Conservation (phyloP, 1,284 basidiomycete species). For the Pseudozyma tsukubaensis region DNA sequence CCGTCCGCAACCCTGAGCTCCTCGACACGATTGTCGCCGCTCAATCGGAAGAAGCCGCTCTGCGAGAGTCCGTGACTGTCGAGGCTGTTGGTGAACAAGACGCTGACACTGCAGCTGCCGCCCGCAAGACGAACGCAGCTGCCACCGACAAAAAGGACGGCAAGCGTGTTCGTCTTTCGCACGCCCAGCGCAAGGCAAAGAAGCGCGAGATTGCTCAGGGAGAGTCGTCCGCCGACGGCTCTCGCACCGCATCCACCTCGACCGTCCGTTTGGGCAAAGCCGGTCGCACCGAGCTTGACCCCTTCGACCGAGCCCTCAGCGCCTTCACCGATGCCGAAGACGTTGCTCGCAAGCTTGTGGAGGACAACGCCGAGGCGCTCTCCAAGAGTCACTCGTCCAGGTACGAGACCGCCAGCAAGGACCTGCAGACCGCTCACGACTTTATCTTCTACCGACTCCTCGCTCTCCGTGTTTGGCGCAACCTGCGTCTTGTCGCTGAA, state of each 20-base stretch:
- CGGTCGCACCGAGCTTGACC: slow-evolving; percentile 59
- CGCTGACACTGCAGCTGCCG: slow-evolving; percentile 7
- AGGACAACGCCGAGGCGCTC: slow-evolving; percentile 65
- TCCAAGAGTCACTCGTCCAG: slow-evolving; percentile 63
- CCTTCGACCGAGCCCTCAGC: slow-evolving; percentile 64
- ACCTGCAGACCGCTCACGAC: slow-evolving; percentile 65
- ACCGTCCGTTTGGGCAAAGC: slow-evolving; percentile 31
- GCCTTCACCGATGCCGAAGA: slow-evolving; percentile 65
- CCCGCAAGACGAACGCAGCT: slow-evolving; percentile 20
- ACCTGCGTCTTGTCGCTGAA: slow-evolving; percentile 58
- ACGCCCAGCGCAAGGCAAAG: slow-evolving; percentile 64
- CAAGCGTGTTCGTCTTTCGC: slow-evolving; percentile 56
- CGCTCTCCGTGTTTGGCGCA: slow-evolving; percentile 60
- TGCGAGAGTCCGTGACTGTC: slow-evolving; percentile 65
- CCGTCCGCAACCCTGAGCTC: slow-evolving; percentile 88
- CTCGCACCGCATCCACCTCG: slow-evolving; percentile 31
- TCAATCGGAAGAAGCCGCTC: slow-evolving; percentile 77
- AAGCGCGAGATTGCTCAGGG: slow-evolving; percentile 49
- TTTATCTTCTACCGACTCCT: slow-evolving; percentile 64
- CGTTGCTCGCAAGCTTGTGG: slow-evolving; percentile 60
- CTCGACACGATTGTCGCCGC: slow-evolving; percentile 87
- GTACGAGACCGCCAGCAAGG: slow-evolving; percentile 64
- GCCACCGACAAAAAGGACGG: slow-evolving; percentile 16
- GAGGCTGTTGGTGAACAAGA: slow-evolving; percentile 30
- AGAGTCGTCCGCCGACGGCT: slow-evolving; percentile 26